Base-by-base conservation (phyloP, 306 rosid genomes). In the Vicia faba region DNA sequence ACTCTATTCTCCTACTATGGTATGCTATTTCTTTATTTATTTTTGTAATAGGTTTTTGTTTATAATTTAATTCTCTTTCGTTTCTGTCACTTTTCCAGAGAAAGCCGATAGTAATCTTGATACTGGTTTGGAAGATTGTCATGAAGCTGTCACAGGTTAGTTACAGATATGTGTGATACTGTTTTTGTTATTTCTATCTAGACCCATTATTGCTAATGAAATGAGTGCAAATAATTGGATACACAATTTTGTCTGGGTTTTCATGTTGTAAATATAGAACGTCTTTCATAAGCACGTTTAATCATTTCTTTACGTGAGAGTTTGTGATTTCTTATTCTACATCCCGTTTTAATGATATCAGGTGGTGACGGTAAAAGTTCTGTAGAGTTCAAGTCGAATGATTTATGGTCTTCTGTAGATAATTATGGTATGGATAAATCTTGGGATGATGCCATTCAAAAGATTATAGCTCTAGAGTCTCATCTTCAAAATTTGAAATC, bases 1-100 rank as follows among this genome's bases (percentile, higher is more conserved):
- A 73, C 51, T 59, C 68, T 87, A 56, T 82, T 92, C 74, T 86
- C 98, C 36, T 86, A 83, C 71, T 72, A 49, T 35, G 93, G 96
- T 92, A 83, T 49, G 71, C 7, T 19, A 65, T 50, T 57, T 76
- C 48, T 59, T 65, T 89, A 76, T 38, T 31, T 19, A 55, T 36
- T 45, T 65, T 29, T 49, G 49, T 25, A 13, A 38, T 36, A 33
- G 9, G 2, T 65, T 55, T 45, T 38, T 48, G 15, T 53, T 73
- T 41, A 39, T 18, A 71, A 41, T 1, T 1, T 20, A 20, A 20
- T 1, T 51, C 8, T 20, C 31, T 51, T 14, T 51, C 58, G 20
- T 28, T 11, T 11, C 58, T 51, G 31, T 20, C 14, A 51, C 9
- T 51, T 80, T 69, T 66, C 25, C 75, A 84, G 88, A 75, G 55